phyloP scores from a whole-genome alignment of 2,329 filamentous ascomycete species.

The Eutypa lata region DNA sequence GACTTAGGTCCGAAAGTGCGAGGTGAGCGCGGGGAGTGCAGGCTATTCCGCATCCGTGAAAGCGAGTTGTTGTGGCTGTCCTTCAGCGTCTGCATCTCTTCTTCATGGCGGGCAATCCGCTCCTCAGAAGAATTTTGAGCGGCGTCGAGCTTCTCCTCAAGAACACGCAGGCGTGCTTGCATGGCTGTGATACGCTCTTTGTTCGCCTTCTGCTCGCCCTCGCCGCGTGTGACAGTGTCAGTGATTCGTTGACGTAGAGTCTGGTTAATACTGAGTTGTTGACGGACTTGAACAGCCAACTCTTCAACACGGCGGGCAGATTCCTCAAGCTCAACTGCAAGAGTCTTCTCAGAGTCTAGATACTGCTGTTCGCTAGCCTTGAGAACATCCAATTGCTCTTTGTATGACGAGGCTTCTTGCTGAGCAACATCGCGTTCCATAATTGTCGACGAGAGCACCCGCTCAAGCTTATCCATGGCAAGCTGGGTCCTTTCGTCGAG shows the following conservation, averaged over 20 bases:
- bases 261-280: conserved; percentile 76
- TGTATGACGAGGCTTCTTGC: conserved; percentile 61
- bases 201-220: conserved; percentile 77
- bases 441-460: conserved; percentile 65
- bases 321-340: conserved; percentile 67
- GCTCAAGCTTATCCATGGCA: conserved; percentile 64
- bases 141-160: conserved; percentile 80
- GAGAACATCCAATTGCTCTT: conserved; percentile 57
- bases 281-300: conserved; percentile 73
- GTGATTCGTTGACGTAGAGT: conserved; percentile 72
- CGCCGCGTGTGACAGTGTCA: conserved; percentile 77
- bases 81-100: conserved; percentile 72
- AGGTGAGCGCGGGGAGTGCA: conserved; percentile 47
- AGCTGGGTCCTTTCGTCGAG: conserved; percentile 58
- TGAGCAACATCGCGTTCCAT: conserved; percentile 71
- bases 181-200: conserved; percentile 79
- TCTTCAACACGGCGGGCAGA: conserved; percentile 77
- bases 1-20: conserved; percentile 55
- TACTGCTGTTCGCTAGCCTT: conserved; percentile 54
- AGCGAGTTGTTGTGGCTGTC: conserved; percentile 77
- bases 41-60: conserved; percentile 62
- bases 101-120: conserved; percentile 77
- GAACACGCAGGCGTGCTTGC: conserved; percentile 72
- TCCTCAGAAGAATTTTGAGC: conserved; percentile 88
- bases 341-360: conserved; percentile 57